Percentiles rank a stretch among this genome's conserved stretches.
These are phyloP conservation scores for Chloropicon primus DNA, from an alignment of 139 green algal genomes.

Conservation along the genomic window DNA sequence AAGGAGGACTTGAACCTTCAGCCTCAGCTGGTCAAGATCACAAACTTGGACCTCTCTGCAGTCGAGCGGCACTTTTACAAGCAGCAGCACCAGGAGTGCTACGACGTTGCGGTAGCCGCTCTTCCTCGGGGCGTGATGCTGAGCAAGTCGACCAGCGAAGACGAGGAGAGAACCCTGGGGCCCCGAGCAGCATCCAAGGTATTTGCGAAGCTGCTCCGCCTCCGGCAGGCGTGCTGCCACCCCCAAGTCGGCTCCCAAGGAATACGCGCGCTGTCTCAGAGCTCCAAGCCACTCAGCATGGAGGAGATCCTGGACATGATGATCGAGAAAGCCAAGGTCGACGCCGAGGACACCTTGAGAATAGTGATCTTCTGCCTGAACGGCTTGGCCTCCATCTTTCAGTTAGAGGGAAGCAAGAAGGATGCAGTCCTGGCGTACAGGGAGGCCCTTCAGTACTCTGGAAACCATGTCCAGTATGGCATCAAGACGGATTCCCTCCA, in stretches of 20 bases:
- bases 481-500: constrained; percentile 65
- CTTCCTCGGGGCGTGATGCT: neutral
- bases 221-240: constrained; percentile 84
- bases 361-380: constrained; percentile 58
- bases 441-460: constrained; percentile 33
- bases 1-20: constrained; percentile 61
- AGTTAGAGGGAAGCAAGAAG: constrained; percentile 29
- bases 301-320: constrained; percentile 47
- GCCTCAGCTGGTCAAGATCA: constrained; percentile 38
- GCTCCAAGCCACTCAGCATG: constrained; percentile 60
- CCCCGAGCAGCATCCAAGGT: constrained; percentile 35
- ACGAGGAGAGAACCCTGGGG: constrained; percentile 11
- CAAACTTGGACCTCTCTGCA: constrained; percentile 43
- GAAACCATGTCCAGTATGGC: constrained; percentile 19
- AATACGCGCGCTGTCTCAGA: constrained; percentile 30
- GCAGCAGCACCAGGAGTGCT: constrained; percentile 36
- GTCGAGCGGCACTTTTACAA: constrained; percentile 85
- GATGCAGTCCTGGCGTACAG: constrained; percentile 52
- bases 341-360: constrained; percentile 78
- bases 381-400: constrained; percentile 56
- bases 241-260: constrained; percentile 65
- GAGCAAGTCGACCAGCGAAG: neutral
- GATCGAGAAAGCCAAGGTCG: constrained; percentile 42
- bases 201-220: constrained; percentile 49
- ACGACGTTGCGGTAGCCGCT: neutral